These are phyloP conservation scores for Globisporangium solare DNA, from an alignment of 352 stramenopile species.

Conservation along the genomic window DNA sequence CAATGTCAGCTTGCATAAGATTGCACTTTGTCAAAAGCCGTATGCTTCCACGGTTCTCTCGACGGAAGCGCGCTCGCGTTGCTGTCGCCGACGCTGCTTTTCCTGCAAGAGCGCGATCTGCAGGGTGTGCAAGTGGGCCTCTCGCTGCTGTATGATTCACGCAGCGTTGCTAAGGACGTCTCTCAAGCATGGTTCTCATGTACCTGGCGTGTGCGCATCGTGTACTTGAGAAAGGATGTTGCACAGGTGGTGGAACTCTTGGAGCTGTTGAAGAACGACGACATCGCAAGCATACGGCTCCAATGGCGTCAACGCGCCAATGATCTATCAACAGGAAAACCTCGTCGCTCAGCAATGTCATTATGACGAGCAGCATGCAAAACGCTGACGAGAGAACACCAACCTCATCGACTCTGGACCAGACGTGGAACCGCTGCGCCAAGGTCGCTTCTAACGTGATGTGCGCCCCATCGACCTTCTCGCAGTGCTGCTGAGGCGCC, in stretches of 20 bases:
- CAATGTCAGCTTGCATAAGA: background rate
- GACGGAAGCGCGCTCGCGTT: background rate
- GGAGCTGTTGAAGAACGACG: constrained; percentile 36
- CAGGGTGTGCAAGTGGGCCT: constrained; percentile 51
- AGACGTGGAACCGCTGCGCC: constrained; percentile 20
- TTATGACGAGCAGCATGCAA: background rate
- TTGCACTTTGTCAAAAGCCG: background rate
- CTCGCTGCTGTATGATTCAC: constrained; percentile 38
- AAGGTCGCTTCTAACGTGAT: constrained; percentile 22
- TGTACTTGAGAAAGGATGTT: constrained; percentile 43
- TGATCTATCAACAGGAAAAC: constrained; percentile 14
- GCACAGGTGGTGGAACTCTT: constrained; percentile 53
- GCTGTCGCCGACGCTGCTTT: background rate
- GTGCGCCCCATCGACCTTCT: background rate
- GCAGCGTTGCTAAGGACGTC: background rate
- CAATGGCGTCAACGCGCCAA: constrained; percentile 23
- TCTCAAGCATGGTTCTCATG: background rate
- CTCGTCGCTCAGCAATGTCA: background rate
- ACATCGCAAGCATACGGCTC: constrained; percentile 32
- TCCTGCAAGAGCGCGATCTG: constrained; percentile 49
- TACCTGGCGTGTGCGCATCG: background rate
- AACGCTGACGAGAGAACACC: background rate
- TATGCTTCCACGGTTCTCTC: background rate
- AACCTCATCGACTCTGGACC: constrained; percentile 35
- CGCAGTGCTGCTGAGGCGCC: background rate